A percentile compares a stretch with the other conserved stretches of the same genome.
phyloP scores from a whole-genome alignment of 2,329 filamentous ascomycete genomes.

The Colletotrichum camelliae region DNA sequence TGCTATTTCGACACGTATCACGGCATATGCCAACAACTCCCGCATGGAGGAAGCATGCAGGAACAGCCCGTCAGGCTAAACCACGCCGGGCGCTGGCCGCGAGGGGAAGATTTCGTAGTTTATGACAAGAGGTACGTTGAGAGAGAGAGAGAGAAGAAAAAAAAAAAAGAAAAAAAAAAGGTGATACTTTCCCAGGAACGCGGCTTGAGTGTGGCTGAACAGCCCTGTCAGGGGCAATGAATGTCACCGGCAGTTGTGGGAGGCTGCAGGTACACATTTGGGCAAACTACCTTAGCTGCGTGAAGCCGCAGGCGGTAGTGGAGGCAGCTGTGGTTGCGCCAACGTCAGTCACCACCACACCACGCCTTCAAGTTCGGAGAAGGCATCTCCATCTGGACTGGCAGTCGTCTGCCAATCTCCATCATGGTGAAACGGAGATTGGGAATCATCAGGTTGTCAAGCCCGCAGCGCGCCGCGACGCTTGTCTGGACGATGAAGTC shows the following conservation, averaged over 20 bases:
- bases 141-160: too few species aligned
- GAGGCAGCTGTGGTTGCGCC: neutral
- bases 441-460: neutral
- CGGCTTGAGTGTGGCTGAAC: neutral
- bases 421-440: neutral
- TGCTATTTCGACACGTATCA: conserved; percentile 3
- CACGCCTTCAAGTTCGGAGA: neutral
- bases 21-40: neutral
- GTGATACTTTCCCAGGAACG: neutral
- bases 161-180: neutral
- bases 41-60: neutral
- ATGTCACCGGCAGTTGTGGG: neutral
- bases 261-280: neutral
- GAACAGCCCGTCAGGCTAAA: neutral
- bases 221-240: neutral
- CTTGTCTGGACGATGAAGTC: neutral
- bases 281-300: neutral
- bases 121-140: neutral
- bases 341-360: neutral
- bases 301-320: neutral
- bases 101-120: neutral
- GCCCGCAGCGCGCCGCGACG: neutral
- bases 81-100: neutral
- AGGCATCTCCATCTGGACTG: neutral
- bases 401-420: neutral